Conservation (phyloP, 1,284 basidiomycete species). For the Ceratobasidium sp. region DNA sequence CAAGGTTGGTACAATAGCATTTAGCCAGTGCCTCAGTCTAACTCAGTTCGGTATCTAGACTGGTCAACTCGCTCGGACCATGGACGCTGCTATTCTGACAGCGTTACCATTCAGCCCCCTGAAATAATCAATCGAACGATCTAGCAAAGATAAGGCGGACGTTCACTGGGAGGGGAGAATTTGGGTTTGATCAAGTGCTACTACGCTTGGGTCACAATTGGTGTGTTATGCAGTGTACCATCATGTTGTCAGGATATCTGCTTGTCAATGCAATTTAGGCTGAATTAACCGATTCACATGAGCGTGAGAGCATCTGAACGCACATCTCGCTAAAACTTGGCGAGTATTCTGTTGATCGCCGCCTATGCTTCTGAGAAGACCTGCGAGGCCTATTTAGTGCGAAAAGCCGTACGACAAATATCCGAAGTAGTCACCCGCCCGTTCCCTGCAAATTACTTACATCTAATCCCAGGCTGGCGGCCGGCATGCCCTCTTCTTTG, state of each 20-base stretch:
- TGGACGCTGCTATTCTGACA: slow-evolving; percentile 78
- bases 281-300: slow-evolving; percentile 18
- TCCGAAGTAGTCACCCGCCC: slow-evolving; percentile 18
- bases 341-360: background rate
- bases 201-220: background rate
- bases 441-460: slow-evolving; percentile 23
- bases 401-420: slow-evolving; percentile 13
- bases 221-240: slow-evolving; percentile 20
- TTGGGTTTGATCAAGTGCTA: background rate
- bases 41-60: no score
- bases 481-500: background rate
- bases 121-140: slow-evolving; percentile 55
- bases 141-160: background rate
- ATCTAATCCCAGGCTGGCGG: background rate
- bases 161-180: background rate
- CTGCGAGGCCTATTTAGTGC: slow-evolving; percentile 1
- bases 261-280: slow-evolving; percentile 11
- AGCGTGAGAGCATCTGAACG: background rate
- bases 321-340: slow-evolving; percentile 11
- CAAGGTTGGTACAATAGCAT: slow-evolving; percentile 62
- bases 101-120: slow-evolving; percentile 81
- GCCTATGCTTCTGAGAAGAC: slow-evolving; percentile 1
- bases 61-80: slow-evolving; percentile 72
- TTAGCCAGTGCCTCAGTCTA: slow-evolving; percentile 27
- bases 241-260: background rate